Evolutionary conservation across 2,329 filamentous ascomycete genomes (phyloP).

Genomic region (Fonsecaea nubica): DNA sequence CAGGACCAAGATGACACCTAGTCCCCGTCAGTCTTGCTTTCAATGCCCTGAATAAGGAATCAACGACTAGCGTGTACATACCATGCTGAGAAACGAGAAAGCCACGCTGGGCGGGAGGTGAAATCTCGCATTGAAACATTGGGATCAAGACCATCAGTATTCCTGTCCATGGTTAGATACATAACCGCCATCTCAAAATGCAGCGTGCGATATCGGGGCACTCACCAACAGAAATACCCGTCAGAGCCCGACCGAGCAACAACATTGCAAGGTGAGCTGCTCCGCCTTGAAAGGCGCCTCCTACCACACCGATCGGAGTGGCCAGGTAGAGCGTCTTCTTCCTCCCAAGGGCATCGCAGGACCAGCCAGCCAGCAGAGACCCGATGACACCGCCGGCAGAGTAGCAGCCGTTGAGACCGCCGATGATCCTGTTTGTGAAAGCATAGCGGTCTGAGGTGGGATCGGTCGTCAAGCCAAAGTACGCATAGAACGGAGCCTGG

Average conservation of each 20-base stretch:
- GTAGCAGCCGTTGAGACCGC: conserved; percentile 45
- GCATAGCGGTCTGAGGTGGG: conserved; percentile 35
- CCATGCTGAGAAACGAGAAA: conserved; percentile 25
- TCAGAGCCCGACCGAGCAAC: conserved; percentile 20
- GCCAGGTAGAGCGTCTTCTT: conserved; percentile 44
- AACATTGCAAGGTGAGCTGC: conserved; percentile 28
- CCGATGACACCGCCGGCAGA: conserved; percentile 51
- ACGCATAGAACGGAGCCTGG: conserved; percentile 37
- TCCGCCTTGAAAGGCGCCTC: conserved; percentile 21
- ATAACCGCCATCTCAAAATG: no score
- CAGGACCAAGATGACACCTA: conserved; percentile 9
- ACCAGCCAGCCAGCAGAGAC: conserved; percentile 39
- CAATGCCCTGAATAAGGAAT: no score
- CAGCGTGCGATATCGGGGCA: background rate
- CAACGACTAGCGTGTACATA: background rate
- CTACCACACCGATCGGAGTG: conserved; percentile 30
- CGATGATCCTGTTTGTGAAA: conserved; percentile 49
- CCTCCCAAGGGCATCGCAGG: conserved; percentile 5
- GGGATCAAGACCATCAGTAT: conserved; percentile 16
- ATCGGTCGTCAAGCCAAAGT: conserved; percentile 49
- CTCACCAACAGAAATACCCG: conserved; percentile 7
- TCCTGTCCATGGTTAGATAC: background rate
- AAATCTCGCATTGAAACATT: conserved; percentile 20
- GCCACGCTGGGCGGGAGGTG: conserved; percentile 23
- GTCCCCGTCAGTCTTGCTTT: no score